Percentiles rank a stretch among this genome's conserved stretches.
Evolutionary conservation across 257 asterid species (phyloP).

Genomic region (Henckelia pumila): DNA sequence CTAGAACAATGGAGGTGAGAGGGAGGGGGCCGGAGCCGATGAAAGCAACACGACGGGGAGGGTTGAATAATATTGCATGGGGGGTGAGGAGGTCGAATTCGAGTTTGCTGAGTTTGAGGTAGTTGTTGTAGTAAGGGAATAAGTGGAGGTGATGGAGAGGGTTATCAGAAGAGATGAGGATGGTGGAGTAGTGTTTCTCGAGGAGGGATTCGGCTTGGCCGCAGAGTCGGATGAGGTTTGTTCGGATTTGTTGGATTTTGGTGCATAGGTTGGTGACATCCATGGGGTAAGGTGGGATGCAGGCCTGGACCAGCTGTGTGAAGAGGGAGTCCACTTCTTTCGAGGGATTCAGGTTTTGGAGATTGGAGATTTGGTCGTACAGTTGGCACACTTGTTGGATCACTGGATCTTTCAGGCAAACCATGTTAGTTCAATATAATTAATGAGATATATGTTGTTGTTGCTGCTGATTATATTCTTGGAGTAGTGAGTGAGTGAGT

Average conservation of each 20-base stretch:
- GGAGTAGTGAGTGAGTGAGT: too few relatives aligned
- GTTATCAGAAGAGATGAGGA: constrained; percentile 40
- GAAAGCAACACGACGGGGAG: constrained; percentile 53
- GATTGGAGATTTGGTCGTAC: constrained; percentile 53
- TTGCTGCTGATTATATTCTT: too few relatives aligned
- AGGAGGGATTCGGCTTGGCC: constrained; percentile 76
- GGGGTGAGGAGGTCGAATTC: constrained; percentile 56
- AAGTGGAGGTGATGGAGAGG: constrained; percentile 64
- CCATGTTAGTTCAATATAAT: too few relatives aligned
- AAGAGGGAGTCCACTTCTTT: constrained; percentile 62
- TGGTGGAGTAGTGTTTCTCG: constrained; percentile 58
- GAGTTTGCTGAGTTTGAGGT: constrained; percentile 63
- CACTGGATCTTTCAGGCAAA: constrained; percentile 69
- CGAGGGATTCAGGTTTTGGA: constrained; percentile 65
- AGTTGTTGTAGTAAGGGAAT: constrained; percentile 73
- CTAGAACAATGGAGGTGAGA: constrained; percentile 76
- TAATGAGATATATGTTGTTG: too few relatives aligned
- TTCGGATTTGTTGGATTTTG: constrained; percentile 52
- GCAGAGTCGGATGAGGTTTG: constrained; percentile 59
- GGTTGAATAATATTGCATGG: constrained; percentile 38
- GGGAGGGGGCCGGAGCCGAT: constrained; percentile 95
- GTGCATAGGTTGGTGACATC: constrained; percentile 69
- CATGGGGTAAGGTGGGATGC: constrained; percentile 79
- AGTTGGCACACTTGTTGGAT: constrained; percentile 53
- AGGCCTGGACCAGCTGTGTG: constrained; percentile 62